Percentiles rank a stretch among this genome's conserved stretches.
Evolutionary conservation across 179 eudicot species (phyloP).

Genomic region (Beta corolliflora): DNA sequence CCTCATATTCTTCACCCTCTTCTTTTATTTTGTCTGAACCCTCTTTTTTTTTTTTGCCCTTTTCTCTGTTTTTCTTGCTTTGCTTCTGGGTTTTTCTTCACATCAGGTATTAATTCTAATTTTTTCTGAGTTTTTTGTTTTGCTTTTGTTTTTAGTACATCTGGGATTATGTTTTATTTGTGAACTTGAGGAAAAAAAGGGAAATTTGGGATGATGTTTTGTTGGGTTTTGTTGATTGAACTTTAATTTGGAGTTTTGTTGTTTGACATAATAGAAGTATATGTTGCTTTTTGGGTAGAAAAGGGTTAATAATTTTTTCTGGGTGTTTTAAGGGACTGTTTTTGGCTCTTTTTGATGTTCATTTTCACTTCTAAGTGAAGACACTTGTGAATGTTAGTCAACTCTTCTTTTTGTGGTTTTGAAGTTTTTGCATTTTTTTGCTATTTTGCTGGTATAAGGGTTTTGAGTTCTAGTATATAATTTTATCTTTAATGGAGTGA

Average conservation of each 20-base stretch:
- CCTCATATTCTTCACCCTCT: constrained; percentile 1
- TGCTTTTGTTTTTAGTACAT: background rate
- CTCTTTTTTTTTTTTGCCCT: background rate
- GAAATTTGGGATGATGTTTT: background rate
- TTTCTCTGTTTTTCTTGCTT: constrained; percentile 16
- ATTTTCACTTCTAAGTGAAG: constrained; percentile 2
- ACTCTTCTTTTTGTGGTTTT: background rate
- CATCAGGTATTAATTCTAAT: background rate
- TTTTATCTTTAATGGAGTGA: too few species aligned
- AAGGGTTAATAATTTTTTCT: background rate
- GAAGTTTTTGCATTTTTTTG: background rate
- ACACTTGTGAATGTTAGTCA: background rate
- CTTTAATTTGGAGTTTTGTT: constrained; percentile 17
- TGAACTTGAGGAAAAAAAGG: background rate
- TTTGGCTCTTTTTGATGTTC: constrained; percentile 7
- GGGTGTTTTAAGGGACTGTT: background rate
- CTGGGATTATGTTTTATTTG: background rate
- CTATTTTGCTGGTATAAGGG: background rate
- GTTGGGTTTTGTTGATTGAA: constrained; percentile 9
- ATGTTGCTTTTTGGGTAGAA: background rate
- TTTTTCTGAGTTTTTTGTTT: constrained; percentile 6
- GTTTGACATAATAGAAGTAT: background rate
- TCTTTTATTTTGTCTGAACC: background rate
- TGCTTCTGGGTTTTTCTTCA: background rate
- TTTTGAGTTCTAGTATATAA: background rate